Conservation (phyloP, 2,329 filamentous ascomycete species). For the Fusarium avenaceum region DNA sequence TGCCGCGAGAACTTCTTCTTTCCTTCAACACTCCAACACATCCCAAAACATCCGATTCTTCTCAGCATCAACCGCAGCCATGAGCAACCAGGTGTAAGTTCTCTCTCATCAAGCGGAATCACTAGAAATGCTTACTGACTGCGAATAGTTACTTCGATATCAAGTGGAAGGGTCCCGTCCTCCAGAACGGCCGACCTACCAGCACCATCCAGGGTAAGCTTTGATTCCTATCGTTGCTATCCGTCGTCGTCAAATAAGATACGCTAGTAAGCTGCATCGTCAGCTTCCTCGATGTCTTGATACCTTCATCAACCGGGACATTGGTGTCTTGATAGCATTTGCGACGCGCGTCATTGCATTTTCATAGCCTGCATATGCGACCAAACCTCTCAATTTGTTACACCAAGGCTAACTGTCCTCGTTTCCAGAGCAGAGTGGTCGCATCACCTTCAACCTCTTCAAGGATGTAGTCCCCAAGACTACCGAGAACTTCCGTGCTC, state of each 20-base stretch:
- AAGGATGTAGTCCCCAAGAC: slow-evolving; percentile 91
- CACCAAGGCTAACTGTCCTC: slow-evolving; percentile 39
- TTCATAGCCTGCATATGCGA: slow-evolving; percentile 24
- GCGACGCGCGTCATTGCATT: slow-evolving; percentile 21
- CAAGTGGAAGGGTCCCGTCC: slow-evolving; percentile 77
- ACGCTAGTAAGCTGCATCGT: slow-evolving; percentile 1
- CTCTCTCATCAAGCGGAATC: slow-evolving; percentile 12
- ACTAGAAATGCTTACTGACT: slow-evolving; percentile 40
- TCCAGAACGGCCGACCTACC: slow-evolving; percentile 72
- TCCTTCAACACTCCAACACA: slow-evolving; percentile 59
- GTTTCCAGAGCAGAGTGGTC: slow-evolving; percentile 75
- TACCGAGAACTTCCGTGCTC: slow-evolving; percentile 83
- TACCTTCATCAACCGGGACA: not conserved
- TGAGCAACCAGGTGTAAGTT: slow-evolving; percentile 78
- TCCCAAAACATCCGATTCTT: slow-evolving; percentile 60
- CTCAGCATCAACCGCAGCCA: slow-evolving; percentile 73
- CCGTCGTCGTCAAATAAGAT: slow-evolving; percentile 19
- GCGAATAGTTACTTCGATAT: slow-evolving; percentile 76
- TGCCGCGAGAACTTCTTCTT: slow-evolving; percentile 58
- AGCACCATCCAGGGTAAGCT: slow-evolving; percentile 70
- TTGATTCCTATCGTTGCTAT: slow-evolving; percentile 12
- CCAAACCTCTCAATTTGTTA: not conserved
- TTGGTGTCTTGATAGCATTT: not conserved
- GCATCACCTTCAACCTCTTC: slow-evolving; percentile 92
- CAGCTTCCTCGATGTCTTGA: slow-evolving; percentile 1